Conservation (phyloP, 352 stramenopile species). For the Pythium periplocum region DNA sequence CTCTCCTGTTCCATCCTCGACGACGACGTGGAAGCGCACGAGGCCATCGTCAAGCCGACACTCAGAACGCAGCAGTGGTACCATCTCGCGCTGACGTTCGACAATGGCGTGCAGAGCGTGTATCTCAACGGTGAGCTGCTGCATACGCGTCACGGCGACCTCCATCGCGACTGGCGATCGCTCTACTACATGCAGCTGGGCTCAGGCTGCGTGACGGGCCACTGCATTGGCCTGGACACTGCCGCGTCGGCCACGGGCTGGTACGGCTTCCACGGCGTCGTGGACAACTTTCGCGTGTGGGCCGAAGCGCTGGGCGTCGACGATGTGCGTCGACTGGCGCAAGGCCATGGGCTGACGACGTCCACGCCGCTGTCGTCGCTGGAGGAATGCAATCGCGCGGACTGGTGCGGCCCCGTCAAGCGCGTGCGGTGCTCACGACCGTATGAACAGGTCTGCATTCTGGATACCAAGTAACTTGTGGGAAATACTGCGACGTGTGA, state of each 20-base stretch:
- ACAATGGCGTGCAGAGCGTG: constrained; percentile 28
- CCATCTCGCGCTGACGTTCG: constrained; percentile 52
- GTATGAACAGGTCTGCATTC: too few relatives aligned
- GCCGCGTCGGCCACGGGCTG: constrained; percentile 42
- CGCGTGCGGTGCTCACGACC: too few relatives aligned
- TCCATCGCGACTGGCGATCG: constrained; percentile 38
- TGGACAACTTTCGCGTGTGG: constrained; percentile 55
- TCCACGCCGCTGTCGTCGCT: too few relatives aligned
- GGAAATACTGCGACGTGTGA: too few relatives aligned
- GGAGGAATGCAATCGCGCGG: too few relatives aligned
- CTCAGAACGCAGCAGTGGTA: constrained; percentile 6
- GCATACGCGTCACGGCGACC: constrained; percentile 20
- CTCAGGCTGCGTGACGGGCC: constrained; percentile 46
- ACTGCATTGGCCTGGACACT: constrained; percentile 30
- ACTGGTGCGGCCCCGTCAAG: too few relatives aligned
- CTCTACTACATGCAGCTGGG: constrained; percentile 47
- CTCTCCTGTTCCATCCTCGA: constrained; percentile 17
- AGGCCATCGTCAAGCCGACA: background rate
- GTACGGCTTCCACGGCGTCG: constrained; percentile 62
- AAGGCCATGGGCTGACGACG: too few relatives aligned
- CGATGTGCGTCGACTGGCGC: too few relatives aligned
- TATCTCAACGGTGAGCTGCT: constrained; percentile 59
- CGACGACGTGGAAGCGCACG: constrained; percentile 1
- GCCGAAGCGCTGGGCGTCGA: background rate
- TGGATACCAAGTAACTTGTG: too few relatives aligned